Base-by-base conservation (phyloP, 2,329 filamentous ascomycete species). In the Ophiostoma montium region DNA sequence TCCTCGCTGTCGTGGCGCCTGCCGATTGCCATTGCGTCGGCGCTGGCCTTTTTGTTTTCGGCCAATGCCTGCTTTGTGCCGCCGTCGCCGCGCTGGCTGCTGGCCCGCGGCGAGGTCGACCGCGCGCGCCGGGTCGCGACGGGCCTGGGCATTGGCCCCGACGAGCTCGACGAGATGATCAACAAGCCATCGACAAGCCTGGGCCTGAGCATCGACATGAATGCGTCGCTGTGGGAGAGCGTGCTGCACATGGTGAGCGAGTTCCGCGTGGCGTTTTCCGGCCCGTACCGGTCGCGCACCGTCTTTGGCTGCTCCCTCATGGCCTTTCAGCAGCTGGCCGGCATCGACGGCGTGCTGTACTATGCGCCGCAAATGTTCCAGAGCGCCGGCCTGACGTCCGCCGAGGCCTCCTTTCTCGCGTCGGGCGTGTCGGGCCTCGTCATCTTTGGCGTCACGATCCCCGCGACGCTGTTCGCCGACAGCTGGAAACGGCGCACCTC, bases 241-340 rank as follows among this genome's bases (percentile, higher is more conserved):
- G n/a, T 44, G 8, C 5, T 19, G 2, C 42, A 44, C 11, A 5
- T 44, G 12, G 27, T 32, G 10, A 44, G 16, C 11, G 42, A 44
- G 15, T 44, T 44, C 16, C 30, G 42, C 18, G 42, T 44, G 3
- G 42, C 42, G 2, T 44, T 44, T 5, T 31, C 42, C 12, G 8
- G 5, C 8, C n/a, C 27, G 5, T 44, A 44, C 30, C 27, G 42
- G n/a, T 44, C 42, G 12, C 42, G 42, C 5, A 33, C 42, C 1
- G 5, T 33, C n/a, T 32, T 44, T 10, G 42, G 42, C 13, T 44
- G 42, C 30, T 44, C 42, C 7, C 42, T 44, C 13, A 44, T 44
- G 42, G 42, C 42, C 18, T 44, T 44, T n/a, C 42, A 44, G 30
- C 42, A 44, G 18, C 16, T 44, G 16, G 42, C 42, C 9, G 42